Conservation (phyloP, 495 filamentous ascomycete species). For the Mycothermus thermophilus region DNA sequence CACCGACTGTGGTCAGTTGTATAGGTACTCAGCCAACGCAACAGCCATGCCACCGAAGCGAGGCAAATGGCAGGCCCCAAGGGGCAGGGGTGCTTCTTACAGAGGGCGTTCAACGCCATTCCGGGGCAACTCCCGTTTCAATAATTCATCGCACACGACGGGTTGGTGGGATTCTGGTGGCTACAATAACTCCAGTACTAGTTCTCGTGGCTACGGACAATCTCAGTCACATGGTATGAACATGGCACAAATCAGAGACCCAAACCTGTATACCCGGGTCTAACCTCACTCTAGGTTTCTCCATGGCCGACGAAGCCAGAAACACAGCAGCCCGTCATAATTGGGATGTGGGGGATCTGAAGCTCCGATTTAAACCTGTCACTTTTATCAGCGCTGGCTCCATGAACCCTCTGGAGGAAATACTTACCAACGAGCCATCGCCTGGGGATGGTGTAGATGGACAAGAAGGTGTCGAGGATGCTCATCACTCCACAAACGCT, state of each 20-base stretch:
- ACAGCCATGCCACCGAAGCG: slow-evolving; percentile 10
- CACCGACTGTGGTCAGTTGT: too few species aligned
- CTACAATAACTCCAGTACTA: too few species aligned
- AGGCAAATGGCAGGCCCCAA: slow-evolving; percentile 10
- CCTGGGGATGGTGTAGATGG: background rate
- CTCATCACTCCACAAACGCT: background rate
- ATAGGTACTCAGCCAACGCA: too few species aligned
- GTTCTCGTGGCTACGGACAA: too few species aligned
- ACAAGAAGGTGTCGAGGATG: background rate
- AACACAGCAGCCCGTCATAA: slow-evolving; percentile 47
- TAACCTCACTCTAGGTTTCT: slow-evolving; percentile 32
- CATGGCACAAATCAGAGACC: too few species aligned
- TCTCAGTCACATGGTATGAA: slow-evolving; percentile 10
- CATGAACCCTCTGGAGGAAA: slow-evolving; percentile 35
- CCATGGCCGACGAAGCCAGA: slow-evolving; percentile 62
- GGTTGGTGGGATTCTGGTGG: too few species aligned
- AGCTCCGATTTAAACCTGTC: slow-evolving; percentile 41
- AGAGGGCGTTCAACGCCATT: slow-evolving; percentile 1
- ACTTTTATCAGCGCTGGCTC: slow-evolving; percentile 61
- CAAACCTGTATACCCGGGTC: too few species aligned
- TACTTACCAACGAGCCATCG: slow-evolving; percentile 7
- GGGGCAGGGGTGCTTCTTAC: slow-evolving; percentile 2
- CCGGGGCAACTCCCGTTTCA: slow-evolving; percentile 1
- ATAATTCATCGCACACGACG: too few species aligned
- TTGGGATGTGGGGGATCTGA: slow-evolving; percentile 21